Evolutionary conservation across 1,139 yeast species (phyloP), one percentile per base, ranked within the genome.

Genomic region (Kodamaea sp.): DNA sequence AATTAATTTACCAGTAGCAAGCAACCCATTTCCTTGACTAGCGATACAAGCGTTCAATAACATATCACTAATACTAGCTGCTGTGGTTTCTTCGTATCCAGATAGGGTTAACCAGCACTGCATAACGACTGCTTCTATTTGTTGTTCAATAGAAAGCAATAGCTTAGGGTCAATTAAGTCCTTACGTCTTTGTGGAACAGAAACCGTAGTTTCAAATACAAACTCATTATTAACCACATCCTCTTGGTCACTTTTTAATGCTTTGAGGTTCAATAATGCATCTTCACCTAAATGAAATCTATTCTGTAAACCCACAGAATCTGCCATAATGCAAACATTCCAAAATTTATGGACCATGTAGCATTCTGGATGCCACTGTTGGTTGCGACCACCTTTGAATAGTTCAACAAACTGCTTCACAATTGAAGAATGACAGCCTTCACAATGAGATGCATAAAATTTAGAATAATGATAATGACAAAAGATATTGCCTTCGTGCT

Each of bases 291-390:
- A 35, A 7, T 39, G 34, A 11, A 62, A 57, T 20, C 67, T 57
- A 1, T 67, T 58, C 9, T 72, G 71, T 29, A 80, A 57, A 1
- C 88, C 90, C 29, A 83, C 75, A 5, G 77, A 66, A 41, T 76
- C 82, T 0, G 84, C 76, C 3, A 82, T 73, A n/a, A 89, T 70
- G 43, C 83, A 78, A 23, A 90, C 96, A 55, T 88, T 90, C 98
- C 98, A 94, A 55, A 89, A 90, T 58, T 90, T 90, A 67, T 86
- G 90, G 36, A 92, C 95, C 90, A 94, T 94, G 58, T 89, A 94
- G 66, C 98, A 94, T 60, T 94, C 98, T 2, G 97, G 97, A 60
- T 94, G 99, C 98, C 98, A 94, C 57, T 89, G 96, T 58, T 90
- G 96, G 47, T 85, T 84, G 50, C 85, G 75, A n/a, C 97, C 97